A percentile compares a stretch with the other conserved stretches of the same genome.
These are phyloP conservation scores for Phytomonas sp. DNA, from an alignment of 208 protist genomes.

Conservation along the genomic window DNA sequence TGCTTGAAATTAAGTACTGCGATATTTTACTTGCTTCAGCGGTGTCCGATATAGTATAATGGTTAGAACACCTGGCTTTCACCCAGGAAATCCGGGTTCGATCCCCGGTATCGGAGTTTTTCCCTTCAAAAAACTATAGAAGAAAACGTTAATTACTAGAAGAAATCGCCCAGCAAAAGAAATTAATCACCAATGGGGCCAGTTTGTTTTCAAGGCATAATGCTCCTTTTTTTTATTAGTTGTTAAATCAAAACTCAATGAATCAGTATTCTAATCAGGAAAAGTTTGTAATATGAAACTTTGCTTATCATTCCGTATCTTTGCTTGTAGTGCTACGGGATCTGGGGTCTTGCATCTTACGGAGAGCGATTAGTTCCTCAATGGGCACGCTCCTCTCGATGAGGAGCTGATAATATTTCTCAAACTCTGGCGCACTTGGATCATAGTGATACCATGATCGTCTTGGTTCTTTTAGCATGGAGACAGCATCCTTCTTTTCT, in stretches of 20 bases:
- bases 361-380: conserved; percentile 34
- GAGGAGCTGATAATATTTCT: conserved; percentile 50
- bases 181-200: neutral
- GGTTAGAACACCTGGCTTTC: conserved; percentile 58
- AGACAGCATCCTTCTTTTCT: conserved; percentile 18
- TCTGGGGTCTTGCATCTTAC: conserved; percentile 9
- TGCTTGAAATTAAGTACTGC: neutral
- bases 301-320: neutral
- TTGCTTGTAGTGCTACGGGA: neutral
- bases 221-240: conserved; percentile 3
- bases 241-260: neutral
- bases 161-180: neutral
- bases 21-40: neutral
- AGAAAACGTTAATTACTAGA: neutral
- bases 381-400: conserved; percentile 44
- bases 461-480: conserved; percentile 35
- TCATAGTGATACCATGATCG: conserved; percentile 61
- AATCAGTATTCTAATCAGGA: neutral
- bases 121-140: conserved; percentile 9
- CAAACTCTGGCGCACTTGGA: conserved; percentile 32
- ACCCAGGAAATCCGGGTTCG: conserved; percentile 67
- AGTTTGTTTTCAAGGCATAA: neutral
- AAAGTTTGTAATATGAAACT: neutral
- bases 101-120: conserved; percentile 66
- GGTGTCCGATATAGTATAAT: conserved; percentile 39